Percentiles rank a stretch among this genome's conserved stretches.
phyloP scores from a whole-genome alignment of 345 rosid genomes.

The Lepidium sativum region DNA sequence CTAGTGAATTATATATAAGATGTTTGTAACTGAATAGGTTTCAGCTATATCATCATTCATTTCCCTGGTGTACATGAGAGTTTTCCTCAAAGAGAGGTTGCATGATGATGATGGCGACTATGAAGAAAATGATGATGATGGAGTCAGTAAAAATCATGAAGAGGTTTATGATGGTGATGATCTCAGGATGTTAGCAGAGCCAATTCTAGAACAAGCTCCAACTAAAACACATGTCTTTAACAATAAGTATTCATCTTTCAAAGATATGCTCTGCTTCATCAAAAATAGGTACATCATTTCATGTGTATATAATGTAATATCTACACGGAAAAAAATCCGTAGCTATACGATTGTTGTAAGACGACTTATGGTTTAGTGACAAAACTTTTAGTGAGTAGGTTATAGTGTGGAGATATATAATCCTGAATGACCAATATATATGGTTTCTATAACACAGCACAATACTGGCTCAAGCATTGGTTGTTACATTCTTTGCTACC shows the following conservation, averaged over 20 bases:
- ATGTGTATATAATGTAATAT: not conserved
- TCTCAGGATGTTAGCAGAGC: constrained; percentile 24
- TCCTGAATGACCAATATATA: not conserved
- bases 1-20: not conserved
- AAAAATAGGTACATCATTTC: constrained; percentile 38
- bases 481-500: constrained; percentile 58
- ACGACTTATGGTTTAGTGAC: no score
- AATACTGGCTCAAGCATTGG: constrained; percentile 55
- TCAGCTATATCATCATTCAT: constrained; percentile 44
- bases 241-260: constrained; percentile 40
- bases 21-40: constrained; percentile 26
- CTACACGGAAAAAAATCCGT: no score
- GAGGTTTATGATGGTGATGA: not conserved
- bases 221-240: constrained; percentile 9
- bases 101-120: not conserved
- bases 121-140: not conserved
- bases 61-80: constrained; percentile 63
- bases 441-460: constrained; percentile 30
- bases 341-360: no score
- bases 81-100: constrained; percentile 56
- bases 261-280: constrained; percentile 42
- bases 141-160: not conserved
- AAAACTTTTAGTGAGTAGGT: no score
- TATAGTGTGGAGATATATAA: not conserved
- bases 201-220: constrained; percentile 33